Base-by-base conservation (phyloP, 1,139 yeast species). In the Protomyces pachydermus region DNA sequence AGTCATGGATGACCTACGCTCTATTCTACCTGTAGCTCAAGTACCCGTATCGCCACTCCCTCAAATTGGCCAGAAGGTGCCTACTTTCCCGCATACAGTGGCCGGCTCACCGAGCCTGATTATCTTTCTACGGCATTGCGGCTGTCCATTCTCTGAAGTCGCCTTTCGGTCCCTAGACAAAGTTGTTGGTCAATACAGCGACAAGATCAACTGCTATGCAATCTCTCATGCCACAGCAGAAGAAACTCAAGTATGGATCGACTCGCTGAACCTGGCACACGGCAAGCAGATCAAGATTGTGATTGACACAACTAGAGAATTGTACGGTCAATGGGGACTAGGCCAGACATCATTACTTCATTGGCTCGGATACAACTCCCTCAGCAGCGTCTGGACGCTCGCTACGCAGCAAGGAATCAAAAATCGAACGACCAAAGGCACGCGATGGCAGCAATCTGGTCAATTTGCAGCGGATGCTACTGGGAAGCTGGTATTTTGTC, bases 361-460 rank as follows among this genome's bases (percentile, higher is more conserved):
- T 39, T 48, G 46, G 16, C 39, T 57, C 12, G 61, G 61, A 38
- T 57, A 37, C 48, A 50, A 23, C 28, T 50, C 61, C 5, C 50
- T 57, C 25, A 34, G 37, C 9, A 45, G 35, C 37, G 61, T 57
- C 38, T 53, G 48, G 48, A 12, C 55, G 12, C 50, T 48, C n/a
- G 61, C 61, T 16, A 45, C 54, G 53, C 48, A 57, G 16, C 55
- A 57, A 37, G 52, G 54, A 23, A 57, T 57, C 61, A 48, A 48
- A 23, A 57, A 57, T 32, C 52, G 61, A 20, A 42, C 61, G 10
- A 57, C 61, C 20, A 57, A 57, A n/a, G 61, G 61, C 9, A 35
- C 61, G 28, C 37, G 61, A n/a, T 57, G 61, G 61, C 61, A 57
- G 50, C 51, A 54, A 32, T 48, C 55, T n/a, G 61, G 61, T 10